Evolutionary conservation across 2,329 filamentous ascomycete species (phyloP), one percentile per base, ranked within the genome.

Genomic region (Uncinocarpus reesii): DNA sequence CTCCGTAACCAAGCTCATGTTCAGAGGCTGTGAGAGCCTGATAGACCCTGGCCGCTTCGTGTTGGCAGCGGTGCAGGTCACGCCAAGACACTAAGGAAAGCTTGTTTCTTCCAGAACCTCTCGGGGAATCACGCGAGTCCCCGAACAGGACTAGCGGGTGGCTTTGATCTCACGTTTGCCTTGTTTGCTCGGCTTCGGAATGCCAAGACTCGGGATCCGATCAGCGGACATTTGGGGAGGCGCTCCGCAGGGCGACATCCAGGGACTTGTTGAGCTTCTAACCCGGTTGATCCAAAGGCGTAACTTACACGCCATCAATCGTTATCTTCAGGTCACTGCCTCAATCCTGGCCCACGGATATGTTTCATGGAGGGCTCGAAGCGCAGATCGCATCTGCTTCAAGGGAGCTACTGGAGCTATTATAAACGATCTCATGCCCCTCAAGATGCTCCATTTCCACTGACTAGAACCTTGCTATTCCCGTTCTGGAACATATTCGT

Each of bases 81-180:
- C 26, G 26, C 11, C 26, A 28, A n/a, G n/a, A n/a, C n/a, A n/a
- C n/a, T n/a, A n/a, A 28, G 26, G 5, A 35, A 35, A 35, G 34
- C 24, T 48, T 24, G 32, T 24, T 24, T 21, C 26, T 11, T 7
- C n/a, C n/a, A 5, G 3, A 21, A 24, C 26, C 2, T 7, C 16
- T 42, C 34, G 40, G 29, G 11, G 36, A 24, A 24, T n/a, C 34
- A 41, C 13, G 16, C 41, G n/a, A 36, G 40, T 53, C 18, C 51
- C 44, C 10, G 15, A 40, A 35, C 32, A 11, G 41, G 48, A 34
- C 40, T 51, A 53, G 48, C 28, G 24, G 21, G 10, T 3, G n/a
- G 18, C 31, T 24, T n/a, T 18, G 24, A 43, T 36, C 15, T 35
- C n/a, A n/a, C n/a, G n/a, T n/a, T 47, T 40, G 44, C 1, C 15